Evolutionary conservation across 1,139 yeast species (phyloP).

Genomic region (Hansenula anomala): DNA sequence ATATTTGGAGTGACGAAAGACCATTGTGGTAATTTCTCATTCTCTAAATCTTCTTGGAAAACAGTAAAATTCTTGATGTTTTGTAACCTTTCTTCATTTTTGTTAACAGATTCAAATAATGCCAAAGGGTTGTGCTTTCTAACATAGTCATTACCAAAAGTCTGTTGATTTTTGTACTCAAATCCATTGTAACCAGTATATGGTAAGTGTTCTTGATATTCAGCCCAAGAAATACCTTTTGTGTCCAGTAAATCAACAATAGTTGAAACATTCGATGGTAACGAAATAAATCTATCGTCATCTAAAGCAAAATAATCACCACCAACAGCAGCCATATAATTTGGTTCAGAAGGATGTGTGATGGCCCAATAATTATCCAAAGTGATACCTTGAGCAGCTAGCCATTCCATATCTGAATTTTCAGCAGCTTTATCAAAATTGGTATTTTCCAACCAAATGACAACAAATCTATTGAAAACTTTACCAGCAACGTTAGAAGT

Average conservation of each 20-base stretch:
- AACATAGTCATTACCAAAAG: constrained; percentile 39
- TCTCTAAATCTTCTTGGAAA: constrained; percentile 33
- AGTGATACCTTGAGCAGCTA: constrained; percentile 37
- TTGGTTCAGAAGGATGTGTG: constrained; percentile 49
- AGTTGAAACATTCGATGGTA: constrained; percentile 40
- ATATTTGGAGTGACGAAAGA: constrained; percentile 45
- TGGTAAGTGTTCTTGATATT: constrained; percentile 45
- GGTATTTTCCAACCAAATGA: constrained; percentile 45
- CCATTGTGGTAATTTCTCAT: constrained; percentile 42
- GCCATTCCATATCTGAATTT: constrained; percentile 33
- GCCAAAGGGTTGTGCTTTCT: constrained; percentile 46
- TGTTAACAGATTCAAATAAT: constrained; percentile 33
- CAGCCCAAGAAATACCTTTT: constrained; percentile 42
- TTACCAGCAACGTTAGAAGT: constrained; percentile 36
- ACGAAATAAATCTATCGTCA: constrained; percentile 35
- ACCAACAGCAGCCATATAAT: constrained; percentile 41
- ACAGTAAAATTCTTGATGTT: constrained; percentile 41
- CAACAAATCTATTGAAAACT: constrained; percentile 36
- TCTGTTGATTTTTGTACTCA: constrained; percentile 36
- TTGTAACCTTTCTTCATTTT: constrained; percentile 28
- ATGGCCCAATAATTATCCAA: constrained; percentile 44
- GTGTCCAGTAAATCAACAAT: constrained; percentile 41
- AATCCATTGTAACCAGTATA: constrained; percentile 44
- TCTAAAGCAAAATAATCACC: constrained; percentile 45
- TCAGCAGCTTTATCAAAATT: constrained; percentile 44